A percentile compares a stretch with the other conserved stretches of the same genome.
phyloP scores from a whole-genome alignment of 192 early-diverging fungal species.

The Mortierella antarctica region DNA sequence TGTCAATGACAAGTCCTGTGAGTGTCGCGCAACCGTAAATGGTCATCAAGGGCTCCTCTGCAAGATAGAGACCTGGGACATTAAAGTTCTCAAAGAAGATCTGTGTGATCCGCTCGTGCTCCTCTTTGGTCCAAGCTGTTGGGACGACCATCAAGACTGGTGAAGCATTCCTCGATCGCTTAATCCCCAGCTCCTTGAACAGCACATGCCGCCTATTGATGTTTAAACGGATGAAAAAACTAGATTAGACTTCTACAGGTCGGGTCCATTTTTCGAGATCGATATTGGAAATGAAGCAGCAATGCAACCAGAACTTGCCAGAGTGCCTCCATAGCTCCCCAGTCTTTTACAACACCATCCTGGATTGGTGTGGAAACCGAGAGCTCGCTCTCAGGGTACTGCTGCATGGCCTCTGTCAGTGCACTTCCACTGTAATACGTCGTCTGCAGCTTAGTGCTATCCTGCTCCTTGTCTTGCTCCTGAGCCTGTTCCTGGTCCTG shows the following conservation, averaged over 20 bases:
- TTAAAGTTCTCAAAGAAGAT: constrained; percentile 96
- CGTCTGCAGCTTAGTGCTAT: constrained; percentile 23
- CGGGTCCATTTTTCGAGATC: background rate
- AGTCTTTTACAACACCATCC: constrained; percentile 71
- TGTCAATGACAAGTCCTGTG: constrained; percentile 89
- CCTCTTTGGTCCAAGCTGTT: constrained; percentile 81
- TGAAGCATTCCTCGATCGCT: constrained; percentile 78
- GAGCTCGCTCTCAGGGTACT: constrained; percentile 34
- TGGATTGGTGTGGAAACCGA: constrained; percentile 63
- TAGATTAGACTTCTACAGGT: background rate
- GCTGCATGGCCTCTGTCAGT: constrained; percentile 29
- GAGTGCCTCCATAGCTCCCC: constrained; percentile 78
- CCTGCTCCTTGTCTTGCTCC: constrained; percentile 22
- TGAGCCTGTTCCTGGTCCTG: background rate
- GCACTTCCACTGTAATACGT: constrained; percentile 46
- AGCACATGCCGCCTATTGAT: constrained; percentile 75
- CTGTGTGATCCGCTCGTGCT: constrained; percentile 83
- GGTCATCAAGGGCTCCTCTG: constrained; percentile 86
- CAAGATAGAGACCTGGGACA: constrained; percentile 81
- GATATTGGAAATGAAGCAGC: background rate
- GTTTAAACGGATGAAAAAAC: background rate
- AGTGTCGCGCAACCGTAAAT: constrained; percentile 82
- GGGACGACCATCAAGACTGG: constrained; percentile 86
- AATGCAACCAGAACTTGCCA: constrained; percentile 52
- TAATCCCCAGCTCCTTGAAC: constrained; percentile 81